Evolutionary conservation across 345 rosid genomes (phyloP), one percentile per base, ranked within the genome.

Genomic region (Clausena lansium): DNA sequence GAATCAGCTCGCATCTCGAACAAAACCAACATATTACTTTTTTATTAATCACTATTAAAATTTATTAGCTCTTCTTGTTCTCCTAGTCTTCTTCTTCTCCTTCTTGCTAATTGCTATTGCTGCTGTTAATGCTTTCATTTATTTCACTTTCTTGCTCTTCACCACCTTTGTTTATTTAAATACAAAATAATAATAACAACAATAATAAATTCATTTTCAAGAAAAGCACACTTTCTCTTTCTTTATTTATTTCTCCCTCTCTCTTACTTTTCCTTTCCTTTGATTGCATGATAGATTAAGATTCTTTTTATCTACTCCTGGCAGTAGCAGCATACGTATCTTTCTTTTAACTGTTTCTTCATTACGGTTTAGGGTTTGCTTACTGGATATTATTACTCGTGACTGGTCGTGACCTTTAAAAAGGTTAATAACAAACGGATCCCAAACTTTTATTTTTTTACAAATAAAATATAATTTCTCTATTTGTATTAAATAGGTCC

Each of bases 1-100:
- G 88, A 88, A 66, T 76, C 78, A 59, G 85, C 94, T 85, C 91
- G 90, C 97, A 87, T 88, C 90, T 89, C 94, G 83, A 83, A 72
- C 71, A 71, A 30, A 19, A 70, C 74, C 62, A 9, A 32, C 74
- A 20, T 70, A 28, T 20, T 52, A 52, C 32, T 52, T 17, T 54
- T 11, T 45, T 45, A 45, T 45, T 41, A 41, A 41, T 41, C 50
- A 13, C 15, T 41, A 13, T 41, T 45, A 45, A 45, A 11, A 45
- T 45, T 13, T 45, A 45, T 45, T 70, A 28, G 8, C 35, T 19
- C 50, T 68, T 32, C 69, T 28, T 7, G 57, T 82, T 24, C 35
- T 74, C 60, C 62, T 57, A 8, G 35, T 61, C 72, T 57, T 38
- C 75, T 58, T 38, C 55, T 67, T 45, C 36, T 60, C 32, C 79